phyloP scores from a whole-genome alignment of 805 yeast genomes.

The Kazachstania psychrophila region DNA sequence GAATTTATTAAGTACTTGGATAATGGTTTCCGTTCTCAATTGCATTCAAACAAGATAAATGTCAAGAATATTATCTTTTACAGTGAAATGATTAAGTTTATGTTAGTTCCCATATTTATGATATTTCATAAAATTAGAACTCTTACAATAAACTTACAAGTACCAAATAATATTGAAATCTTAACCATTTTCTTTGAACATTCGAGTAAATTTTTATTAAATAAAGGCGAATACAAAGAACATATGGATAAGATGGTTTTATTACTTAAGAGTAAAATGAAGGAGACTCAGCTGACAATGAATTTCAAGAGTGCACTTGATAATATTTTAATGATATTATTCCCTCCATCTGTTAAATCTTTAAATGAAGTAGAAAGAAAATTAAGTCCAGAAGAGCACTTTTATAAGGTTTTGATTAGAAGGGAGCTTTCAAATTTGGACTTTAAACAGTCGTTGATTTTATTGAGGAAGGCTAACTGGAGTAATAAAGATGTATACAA shows the following conservation, averaged over 20 bases:
- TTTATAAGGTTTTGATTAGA: constrained; percentile 42
- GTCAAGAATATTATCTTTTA: constrained; percentile 54
- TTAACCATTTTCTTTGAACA: constrained; percentile 63
- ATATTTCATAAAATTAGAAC: constrained; percentile 64
- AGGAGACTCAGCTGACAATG: constrained; percentile 40
- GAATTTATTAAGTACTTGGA: constrained; percentile 50
- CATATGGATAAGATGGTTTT: constrained; percentile 57
- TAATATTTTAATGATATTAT: constrained; percentile 43
- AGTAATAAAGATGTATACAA: constrained; percentile 29
- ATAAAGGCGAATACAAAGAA: constrained; percentile 45
- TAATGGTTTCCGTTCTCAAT: constrained; percentile 49
- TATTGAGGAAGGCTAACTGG: constrained; percentile 41
- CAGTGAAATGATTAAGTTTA: constrained; percentile 69
- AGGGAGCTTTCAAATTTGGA: constrained; percentile 39
- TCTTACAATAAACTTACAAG: constrained; percentile 43
- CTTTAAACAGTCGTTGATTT: constrained; percentile 28
- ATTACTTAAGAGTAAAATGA: constrained; percentile 42
- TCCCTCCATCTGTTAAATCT: constrained; percentile 43
- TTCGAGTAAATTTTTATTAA: constrained; percentile 56
- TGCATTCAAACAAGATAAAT: constrained; percentile 43
- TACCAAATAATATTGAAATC: constrained; percentile 56
- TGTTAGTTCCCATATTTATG: constrained; percentile 58
- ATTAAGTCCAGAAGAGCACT: constrained; percentile 38
- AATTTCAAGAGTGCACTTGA: constrained; percentile 52
- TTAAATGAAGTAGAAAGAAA: constrained; percentile 21